Evolutionary conservation across 495 filamentous ascomycete species (phyloP), one percentile per base, ranked within the genome.

Genomic region (Penicillium crystallinum): DNA sequence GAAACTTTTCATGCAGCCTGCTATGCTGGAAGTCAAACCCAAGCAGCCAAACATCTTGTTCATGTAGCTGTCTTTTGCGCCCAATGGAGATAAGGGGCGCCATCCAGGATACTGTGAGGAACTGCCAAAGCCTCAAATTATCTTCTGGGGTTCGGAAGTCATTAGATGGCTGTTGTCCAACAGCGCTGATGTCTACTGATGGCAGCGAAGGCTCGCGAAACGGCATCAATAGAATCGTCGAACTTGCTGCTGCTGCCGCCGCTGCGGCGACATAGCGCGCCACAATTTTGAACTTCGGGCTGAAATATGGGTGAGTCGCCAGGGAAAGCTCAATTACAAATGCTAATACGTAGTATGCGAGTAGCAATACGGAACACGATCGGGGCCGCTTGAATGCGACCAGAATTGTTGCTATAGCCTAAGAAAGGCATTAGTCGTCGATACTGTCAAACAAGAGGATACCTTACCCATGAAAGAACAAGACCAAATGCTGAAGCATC

Each of bases 51-150:
- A 95, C 87, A 64, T 93, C 88, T 43, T 83, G 77, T 39, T 92
- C 82, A 57, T 91, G 70, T 4, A 95, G 62, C 61, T 86, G 81
- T 47, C 80, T 70, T 27, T 73, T 73, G 33, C 73, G 77, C 5
- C 86, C 88, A 17, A 79, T 52, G 2, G 74, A 67, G 36, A 91
- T 89, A 23, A 95, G 67, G 0, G 88, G 84, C 3, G 73, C 72
- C 81, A 95, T 84, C 89, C 89, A 95, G 0, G 87, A 89, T 5
- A 95, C 85, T 2, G 81, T 84, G 70, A 90, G 83, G 61, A 84
- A 95, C 59, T 92, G 87, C 85, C 86, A 91, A 1, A 89, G 73
- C 18, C 76, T 85, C 34, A 93, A 62, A 53, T 86, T 80, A 58
- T 95, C 89, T 63, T 95, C 89, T n/a, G 89, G 89, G 42, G 85